Base-by-base conservation (phyloP, 2,329 filamentous ascomycete species). In the Aureobasidium namibiae region DNA sequence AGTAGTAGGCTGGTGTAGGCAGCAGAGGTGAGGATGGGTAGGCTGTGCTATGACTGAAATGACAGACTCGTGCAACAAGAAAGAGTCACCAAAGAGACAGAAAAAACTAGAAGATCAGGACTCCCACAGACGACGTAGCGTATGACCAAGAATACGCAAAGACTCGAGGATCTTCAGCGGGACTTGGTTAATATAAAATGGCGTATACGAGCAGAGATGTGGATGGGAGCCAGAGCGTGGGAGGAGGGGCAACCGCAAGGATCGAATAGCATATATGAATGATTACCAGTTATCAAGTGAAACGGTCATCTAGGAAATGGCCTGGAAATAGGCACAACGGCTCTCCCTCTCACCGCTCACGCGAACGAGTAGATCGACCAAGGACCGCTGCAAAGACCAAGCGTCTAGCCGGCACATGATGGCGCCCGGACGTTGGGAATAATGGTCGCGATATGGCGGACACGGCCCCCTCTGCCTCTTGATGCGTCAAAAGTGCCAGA, bases 361-460 rank as follows among this genome's bases (percentile, higher is more conserved):
- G 52, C 52, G 52, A 56, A 56, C 16, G 14, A 45, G 52, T 45
- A 44, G 52, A 45, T 45, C 53, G n/a, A 24, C 29, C 41, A 57
- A 42, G 24, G 54, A 57, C 54, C 54, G 23, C 33, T n/a, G 48
- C 21, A 23, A 39, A 57, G 54, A 46, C 54, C 54, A 57, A 57
- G 54, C 54, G 54, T 57, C 54, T 57, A 57, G 54, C 54, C 54
- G 54, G 54, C 54, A 57, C 54, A 57, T 57, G 54, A 57, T 48
- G 41, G 52, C 52, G 52, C 54, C 54, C 41, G 42, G 31, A 57
- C 54, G 54, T 57, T 57, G 54, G 52, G 52, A 56, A 36, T 56
- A 56, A 42, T 45, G 52, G 18, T 56, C 52, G 38, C 26, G 29
- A 34, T 56, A 41, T 54, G 50, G 46, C n/a, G 48, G 50, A 54